Base-by-base conservation (phyloP, 1,139 yeast genomes). In the Debaryomyces subglobosus region DNA sequence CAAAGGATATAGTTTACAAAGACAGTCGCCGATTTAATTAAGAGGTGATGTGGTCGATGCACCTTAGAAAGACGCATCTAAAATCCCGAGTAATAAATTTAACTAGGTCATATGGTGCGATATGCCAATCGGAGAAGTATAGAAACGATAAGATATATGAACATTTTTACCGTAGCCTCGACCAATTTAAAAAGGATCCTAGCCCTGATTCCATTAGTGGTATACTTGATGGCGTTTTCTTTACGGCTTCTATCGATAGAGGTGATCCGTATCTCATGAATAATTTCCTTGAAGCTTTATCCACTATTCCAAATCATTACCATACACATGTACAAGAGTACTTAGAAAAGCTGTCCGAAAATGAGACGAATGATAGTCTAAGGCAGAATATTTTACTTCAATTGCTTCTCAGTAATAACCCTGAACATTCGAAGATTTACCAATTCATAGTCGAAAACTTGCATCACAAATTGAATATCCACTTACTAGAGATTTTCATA, bases 401-500 rank as follows among this genome's bases (percentile, higher is more conserved):
- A 13, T 10, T 36, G 2, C 42, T 32, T 4, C 12, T 48, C 8
- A 5, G 29, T 20, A 18, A 27, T 13, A 10, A 27, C 13, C 3
- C 32, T 13, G 37, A 44, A 8, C 30, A 32, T 18, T 20, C 33
- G 7, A 29, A 47, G 13, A 27, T 50, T 12, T 53, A 41, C 27
- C 39, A 43, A 23, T 53, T 44, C 34, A 49, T 53, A 8, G 41
- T 46, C 6, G 18, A 39, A 4, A 48, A 51, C 34, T 37, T 53
- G 20, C 41, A 33, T 12, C 13, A 29, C 6, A 30, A 36, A 16
- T 34, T 48, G 27, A 34, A 35, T 24, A 41, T 27, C 25, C 39
- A 37, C 7, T 32, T 40, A 13, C 23, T 47, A 24, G 69, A 69
- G 46, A 53, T 56, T 3, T 62, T 54, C 40, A 30, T 65, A 8